phyloP scores from a whole-genome alignment of 2,329 filamentous ascomycete genomes.

The Aspergillus phoenicis region DNA sequence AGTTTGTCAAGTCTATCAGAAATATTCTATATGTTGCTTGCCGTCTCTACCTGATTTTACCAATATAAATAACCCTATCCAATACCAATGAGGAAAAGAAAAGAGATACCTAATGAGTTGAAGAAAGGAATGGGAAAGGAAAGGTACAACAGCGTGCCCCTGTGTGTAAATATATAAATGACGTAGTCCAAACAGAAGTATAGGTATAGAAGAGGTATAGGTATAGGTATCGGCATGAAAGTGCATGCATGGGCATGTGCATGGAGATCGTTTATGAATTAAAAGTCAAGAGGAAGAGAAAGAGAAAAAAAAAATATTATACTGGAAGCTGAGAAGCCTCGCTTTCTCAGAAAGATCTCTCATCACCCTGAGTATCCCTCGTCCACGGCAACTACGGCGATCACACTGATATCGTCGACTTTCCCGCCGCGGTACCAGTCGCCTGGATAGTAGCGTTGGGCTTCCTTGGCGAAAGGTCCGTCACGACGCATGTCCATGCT shows the following conservation, averaged over 20 bases:
- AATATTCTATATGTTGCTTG: no score
- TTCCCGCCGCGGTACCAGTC: slow-evolving; percentile 92
- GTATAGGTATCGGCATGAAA: background rate
- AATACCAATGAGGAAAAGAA: background rate
- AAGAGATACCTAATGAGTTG: background rate
- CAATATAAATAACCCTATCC: no score
- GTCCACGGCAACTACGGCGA: slow-evolving; percentile 77
- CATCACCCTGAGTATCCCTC: slow-evolving; percentile 31
- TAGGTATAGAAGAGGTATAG: background rate
- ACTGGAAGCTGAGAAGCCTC: background rate
- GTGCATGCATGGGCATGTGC: background rate
- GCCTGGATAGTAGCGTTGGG: slow-evolving; percentile 81
- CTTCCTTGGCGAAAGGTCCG: slow-evolving; percentile 92
- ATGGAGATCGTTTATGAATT: background rate
- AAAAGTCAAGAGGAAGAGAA: background rate
- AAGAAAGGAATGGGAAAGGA: background rate
- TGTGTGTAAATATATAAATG: background rate
- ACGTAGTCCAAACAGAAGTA: no score
- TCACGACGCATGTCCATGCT: slow-evolving; percentile 80
- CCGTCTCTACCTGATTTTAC: no score
- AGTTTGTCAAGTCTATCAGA: no score
- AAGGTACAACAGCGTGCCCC: background rate
- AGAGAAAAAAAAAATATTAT: background rate
- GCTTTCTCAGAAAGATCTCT: background rate
- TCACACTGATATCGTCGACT: slow-evolving; percentile 89